Percentiles rank a stretch among this genome's conserved stretches.
These are phyloP conservation scores for Nothophytophthora sp. DNA, from an alignment of 352 stramenopile species.

Conservation along the genomic window DNA sequence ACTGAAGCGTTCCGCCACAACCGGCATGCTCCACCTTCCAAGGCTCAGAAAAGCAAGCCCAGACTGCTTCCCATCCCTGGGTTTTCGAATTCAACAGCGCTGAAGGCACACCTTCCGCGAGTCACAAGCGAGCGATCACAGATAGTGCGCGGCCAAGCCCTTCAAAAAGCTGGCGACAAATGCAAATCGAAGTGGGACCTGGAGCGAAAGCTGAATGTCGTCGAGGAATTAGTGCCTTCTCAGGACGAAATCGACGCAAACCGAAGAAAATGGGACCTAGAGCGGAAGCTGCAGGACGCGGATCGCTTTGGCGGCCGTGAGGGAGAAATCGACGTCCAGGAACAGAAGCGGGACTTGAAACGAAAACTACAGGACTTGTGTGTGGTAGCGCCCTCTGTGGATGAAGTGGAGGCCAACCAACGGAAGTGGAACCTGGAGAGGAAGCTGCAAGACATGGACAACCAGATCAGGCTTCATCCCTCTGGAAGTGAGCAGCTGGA, in stretches of 20 bases:
- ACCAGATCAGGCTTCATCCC: too few relatives aligned
- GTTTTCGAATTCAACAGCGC: conserved; percentile 25
- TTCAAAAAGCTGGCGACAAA: background rate
- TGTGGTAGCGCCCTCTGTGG: conserved; percentile 2
- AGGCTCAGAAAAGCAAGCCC: conserved; percentile 8
- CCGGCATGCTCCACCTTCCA: background rate
- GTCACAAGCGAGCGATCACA: conserved; percentile 3
- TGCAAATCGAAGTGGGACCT: background rate
- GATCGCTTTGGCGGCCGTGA: background rate
- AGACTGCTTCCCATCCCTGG: conserved; percentile 25
- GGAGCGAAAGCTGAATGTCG: background rate
- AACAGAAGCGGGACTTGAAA: conserved; percentile 5
- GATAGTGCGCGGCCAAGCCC: background rate
- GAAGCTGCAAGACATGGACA: conserved; percentile 19
- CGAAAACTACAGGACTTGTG: conserved; percentile 14
- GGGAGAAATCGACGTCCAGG: background rate
- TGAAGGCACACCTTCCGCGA: conserved; percentile 22
- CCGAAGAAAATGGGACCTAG: conserved; percentile 31
- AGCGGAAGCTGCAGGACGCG: conserved; percentile 6
- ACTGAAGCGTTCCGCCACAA: background rate
- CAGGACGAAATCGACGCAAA: too few relatives aligned
- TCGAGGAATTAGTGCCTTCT: too few relatives aligned
- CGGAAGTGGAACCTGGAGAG: conserved; percentile 25
- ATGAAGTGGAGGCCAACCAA: conserved; percentile 11
- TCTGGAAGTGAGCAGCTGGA: background rate